These are phyloP conservation scores for Sisymbrium irio DNA, from an alignment of 345 rosid genomes.

Conservation along the genomic window DNA sequence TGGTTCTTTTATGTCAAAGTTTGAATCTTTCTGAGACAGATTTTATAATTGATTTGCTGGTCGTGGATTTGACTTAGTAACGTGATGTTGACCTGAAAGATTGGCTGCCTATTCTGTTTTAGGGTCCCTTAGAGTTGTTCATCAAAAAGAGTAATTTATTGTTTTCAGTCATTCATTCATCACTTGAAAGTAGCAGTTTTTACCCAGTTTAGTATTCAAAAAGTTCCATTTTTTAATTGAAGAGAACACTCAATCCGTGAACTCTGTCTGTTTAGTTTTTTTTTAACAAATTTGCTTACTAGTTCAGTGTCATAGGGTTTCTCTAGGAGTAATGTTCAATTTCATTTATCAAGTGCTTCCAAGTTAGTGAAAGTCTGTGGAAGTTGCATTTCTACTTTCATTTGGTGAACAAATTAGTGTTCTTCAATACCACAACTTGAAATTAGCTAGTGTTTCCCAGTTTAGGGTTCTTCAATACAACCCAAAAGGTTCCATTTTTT, in stretches of 20 bases:
- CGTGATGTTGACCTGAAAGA: conserved; percentile 18
- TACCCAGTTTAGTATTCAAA: background rate
- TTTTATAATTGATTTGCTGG: background rate
- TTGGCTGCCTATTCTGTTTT: background rate
- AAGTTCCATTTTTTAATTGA: background rate
- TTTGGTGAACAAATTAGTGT: background rate
- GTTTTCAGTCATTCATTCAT: conserved; percentile 9
- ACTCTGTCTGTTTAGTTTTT: background rate
- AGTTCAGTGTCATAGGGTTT: background rate
- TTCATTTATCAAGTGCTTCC: background rate
- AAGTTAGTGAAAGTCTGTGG: background rate
- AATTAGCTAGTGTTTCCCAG: no score
- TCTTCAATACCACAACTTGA: background rate
- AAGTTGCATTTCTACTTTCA: background rate
- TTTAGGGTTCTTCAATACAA: background rate
- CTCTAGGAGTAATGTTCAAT: background rate
- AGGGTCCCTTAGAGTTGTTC: background rate
- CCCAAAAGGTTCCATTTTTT: background rate
- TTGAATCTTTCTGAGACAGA: background rate
- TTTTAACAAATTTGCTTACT: background rate
- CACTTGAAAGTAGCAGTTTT: no score
- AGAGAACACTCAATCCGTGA: background rate
- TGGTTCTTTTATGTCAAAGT: background rate
- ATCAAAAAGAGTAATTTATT: background rate
- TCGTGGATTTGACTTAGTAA: conserved; percentile 3